phyloP scores from a whole-genome alignment of 2,329 filamentous ascomycete genomes.

The Colletotrichum sp. region DNA sequence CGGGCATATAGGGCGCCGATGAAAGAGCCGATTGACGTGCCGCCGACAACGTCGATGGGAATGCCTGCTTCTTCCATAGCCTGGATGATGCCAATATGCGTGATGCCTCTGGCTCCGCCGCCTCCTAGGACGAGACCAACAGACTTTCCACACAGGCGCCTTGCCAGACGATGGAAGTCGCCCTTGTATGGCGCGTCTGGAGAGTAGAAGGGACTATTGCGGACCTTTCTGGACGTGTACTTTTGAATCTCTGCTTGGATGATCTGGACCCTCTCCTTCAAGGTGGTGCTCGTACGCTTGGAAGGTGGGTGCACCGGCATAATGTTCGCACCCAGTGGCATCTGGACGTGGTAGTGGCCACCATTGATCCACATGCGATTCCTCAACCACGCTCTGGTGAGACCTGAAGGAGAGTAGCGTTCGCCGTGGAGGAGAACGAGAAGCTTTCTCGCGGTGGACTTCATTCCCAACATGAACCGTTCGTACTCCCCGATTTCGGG shows the following conservation, averaged over 20 bases:
- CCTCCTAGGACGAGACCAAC: slow-evolving; percentile 94
- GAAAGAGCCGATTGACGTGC: slow-evolving; percentile 95
- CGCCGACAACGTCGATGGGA: slow-evolving; percentile 92
- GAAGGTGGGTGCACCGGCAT: slow-evolving; percentile 78
- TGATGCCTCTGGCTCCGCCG: slow-evolving; percentile 88
- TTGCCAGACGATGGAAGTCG: slow-evolving; percentile 91
- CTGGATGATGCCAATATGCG: slow-evolving; percentile 92
- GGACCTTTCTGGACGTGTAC: slow-evolving; percentile 92
- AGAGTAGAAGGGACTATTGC: slow-evolving; percentile 87
- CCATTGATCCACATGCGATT: slow-evolving; percentile 98
- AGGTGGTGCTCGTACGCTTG: slow-evolving; percentile 80
- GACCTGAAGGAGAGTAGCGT: slow-evolving; percentile 81
- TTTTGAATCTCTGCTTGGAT: slow-evolving; percentile 97
- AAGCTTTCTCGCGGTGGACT: slow-evolving; percentile 93
- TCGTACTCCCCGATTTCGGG: slow-evolving; percentile 95
- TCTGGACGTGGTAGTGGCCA: slow-evolving; percentile 96
- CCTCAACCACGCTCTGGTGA: slow-evolving; percentile 87
- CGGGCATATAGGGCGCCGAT: slow-evolving; percentile 94
- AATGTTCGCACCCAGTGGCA: slow-evolving; percentile 80
- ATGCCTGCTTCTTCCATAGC: slow-evolving; percentile 96
- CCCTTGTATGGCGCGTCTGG: slow-evolving; percentile 93
- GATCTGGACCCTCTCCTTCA: slow-evolving; percentile 93
- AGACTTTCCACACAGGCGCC: slow-evolving; percentile 90
- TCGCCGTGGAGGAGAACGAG: slow-evolving; percentile 89
- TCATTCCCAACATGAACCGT: slow-evolving; percentile 93